Conservation (phyloP, 495 filamentous ascomycete genomes). For the Aspergillus diversus region DNA sequence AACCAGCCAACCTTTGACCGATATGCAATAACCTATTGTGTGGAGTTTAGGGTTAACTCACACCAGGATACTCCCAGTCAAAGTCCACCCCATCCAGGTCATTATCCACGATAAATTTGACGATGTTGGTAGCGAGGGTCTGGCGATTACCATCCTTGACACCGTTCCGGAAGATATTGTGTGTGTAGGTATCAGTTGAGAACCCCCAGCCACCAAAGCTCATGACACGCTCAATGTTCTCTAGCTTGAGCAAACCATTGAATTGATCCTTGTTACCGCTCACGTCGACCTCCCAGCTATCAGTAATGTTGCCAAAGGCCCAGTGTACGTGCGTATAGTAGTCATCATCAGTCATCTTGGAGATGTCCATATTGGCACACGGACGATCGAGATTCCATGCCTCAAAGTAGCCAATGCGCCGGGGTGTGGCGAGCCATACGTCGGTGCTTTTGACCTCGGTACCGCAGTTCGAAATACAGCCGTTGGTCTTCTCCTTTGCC, state of each 20-base stretch:
- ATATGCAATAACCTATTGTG: no score
- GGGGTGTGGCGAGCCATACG: background rate
- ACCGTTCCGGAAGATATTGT: constrained; percentile 40
- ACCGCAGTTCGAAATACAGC: constrained; percentile 11
- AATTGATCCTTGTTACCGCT: constrained; percentile 27
- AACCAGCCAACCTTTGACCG: no score
- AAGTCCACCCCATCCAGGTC: constrained; percentile 4
- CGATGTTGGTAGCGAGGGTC: background rate
- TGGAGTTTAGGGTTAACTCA: no score
- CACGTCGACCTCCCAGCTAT: constrained; percentile 26
- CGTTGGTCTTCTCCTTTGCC: background rate
- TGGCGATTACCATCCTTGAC: constrained; percentile 35
- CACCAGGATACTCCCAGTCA: background rate
- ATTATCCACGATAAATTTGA: constrained; percentile 24
- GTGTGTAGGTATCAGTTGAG: constrained; percentile 40
- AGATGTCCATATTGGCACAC: constrained; percentile 26
- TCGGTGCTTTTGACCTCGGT: background rate
- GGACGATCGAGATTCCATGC: constrained; percentile 9
- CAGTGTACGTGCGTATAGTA: constrained; percentile 49
- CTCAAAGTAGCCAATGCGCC: background rate
- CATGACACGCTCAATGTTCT: constrained; percentile 37
- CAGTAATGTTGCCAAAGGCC: constrained; percentile 43
- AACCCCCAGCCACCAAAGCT: constrained; percentile 54
- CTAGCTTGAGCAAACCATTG: constrained; percentile 26
- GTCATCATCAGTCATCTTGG: constrained; percentile 19